Evolutionary conservation across 164 flowering plant species (phyloP).

Genomic region (Houttuynia cordata): DNA sequence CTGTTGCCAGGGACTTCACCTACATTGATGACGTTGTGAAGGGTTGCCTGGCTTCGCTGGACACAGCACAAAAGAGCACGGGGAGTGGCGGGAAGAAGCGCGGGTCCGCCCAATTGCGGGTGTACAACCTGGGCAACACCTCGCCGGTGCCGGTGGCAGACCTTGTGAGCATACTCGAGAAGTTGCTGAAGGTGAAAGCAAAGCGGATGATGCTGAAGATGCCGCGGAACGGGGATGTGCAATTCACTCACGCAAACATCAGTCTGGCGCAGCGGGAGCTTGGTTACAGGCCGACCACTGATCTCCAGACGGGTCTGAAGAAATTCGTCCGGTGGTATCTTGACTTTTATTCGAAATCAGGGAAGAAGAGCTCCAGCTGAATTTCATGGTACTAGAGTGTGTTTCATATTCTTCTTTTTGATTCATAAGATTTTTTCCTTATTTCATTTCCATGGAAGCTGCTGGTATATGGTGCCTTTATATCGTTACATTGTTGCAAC

Average conservation of each 20-base stretch:
- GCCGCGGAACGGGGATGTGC: constrained; percentile 96
- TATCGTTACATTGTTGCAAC: no score
- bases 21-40: constrained; percentile 72
- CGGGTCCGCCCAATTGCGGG: constrained; percentile 74
- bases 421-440: constrained; percentile 46
- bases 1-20: constrained; percentile 91
- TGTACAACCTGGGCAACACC: constrained; percentile 73
- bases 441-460: constrained; percentile 9
- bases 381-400: constrained; percentile 18
- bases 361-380: constrained; percentile 53
- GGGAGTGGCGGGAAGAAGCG: constrained; percentile 94
- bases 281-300: constrained; percentile 81
- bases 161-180: constrained; percentile 81
- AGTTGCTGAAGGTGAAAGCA: constrained; percentile 70
- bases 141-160: constrained; percentile 71
- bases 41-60: constrained; percentile 57
- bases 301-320: constrained; percentile 87
- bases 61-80: constrained; percentile 69
- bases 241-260: constrained; percentile 81
- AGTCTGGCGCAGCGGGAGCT: constrained; percentile 70
- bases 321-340: constrained; percentile 68
- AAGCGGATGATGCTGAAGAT: constrained; percentile 55
- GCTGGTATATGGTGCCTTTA: constrained; percentile 5
- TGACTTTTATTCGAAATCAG: constrained; percentile 40
- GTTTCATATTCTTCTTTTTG: constrained; percentile 18